Base-by-base conservation (phyloP, 129 eudicot species). In the Artemisia tridentata region DNA sequence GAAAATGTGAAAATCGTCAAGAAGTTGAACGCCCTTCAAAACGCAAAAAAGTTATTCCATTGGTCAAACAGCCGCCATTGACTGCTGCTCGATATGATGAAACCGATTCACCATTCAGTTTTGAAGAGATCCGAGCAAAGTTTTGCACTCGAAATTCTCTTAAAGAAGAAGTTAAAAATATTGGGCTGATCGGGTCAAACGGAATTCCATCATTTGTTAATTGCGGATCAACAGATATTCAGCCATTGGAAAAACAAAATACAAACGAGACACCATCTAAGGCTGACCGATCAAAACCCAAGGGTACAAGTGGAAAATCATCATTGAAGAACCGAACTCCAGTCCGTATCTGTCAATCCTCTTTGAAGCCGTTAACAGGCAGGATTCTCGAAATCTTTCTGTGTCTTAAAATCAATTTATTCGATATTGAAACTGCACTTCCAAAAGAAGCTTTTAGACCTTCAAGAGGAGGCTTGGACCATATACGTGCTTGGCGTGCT, bases 361-460 rank as follows among this genome's bases (percentile, higher is more conserved):
- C 99, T 16, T 78, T 79, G 72, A 82, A 80, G 76, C 93, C 96
- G 4, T 62, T 90, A 65, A 82, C 20, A 14, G 99, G 96, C 14
- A 67, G 88, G 76, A 91, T 78, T 60, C 79, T 82, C 62, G 91
- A 86, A 68, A 80, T 95, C 57, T 72, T 95, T 54, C 78, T 89
- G 68, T 80, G 55, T 73, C 91, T 95, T 12, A 95, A 95, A 79
- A 88, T 82, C 46, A 85, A 55, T 74, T 79, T 95, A 80, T 95
- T 95, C 63, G 99, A 95, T 69, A 86, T 95, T 79, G 99, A 95
- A 69, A 84, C 91, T 53, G 93, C 99, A 13, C 75, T 95, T 47
- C 91, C 96, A 11, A 84, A 90, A 70, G 97, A 83, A 67, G 87
- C 96, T 78, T 53, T 90, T 29, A 86, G 96, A 67, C 73, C 75